Evolutionary conservation across 1,139 yeast species (phyloP).

Genomic region (Blastobotrys malaysiensis): DNA sequence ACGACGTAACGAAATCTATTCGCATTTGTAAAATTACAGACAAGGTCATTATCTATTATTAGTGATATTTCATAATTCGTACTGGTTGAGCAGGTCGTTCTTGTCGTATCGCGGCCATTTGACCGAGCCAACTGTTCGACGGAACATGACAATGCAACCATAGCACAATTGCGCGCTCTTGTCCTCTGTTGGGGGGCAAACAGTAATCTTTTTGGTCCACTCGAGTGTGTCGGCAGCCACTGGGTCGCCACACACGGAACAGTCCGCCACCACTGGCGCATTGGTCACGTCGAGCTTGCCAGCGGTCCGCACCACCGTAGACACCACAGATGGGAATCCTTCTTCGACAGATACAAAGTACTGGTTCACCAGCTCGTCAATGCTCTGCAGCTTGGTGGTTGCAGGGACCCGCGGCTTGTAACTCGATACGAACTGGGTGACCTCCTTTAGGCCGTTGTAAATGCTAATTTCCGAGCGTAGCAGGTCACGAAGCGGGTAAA

Average conservation of each 20-base stretch:
- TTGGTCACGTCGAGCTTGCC: slow-evolving; percentile 48
- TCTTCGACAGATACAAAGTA: slow-evolving; percentile 71
- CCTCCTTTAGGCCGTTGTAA: slow-evolving; percentile 40
- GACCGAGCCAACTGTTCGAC: slow-evolving; percentile 18
- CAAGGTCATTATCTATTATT: background rate
- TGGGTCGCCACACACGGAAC: slow-evolving; percentile 29
- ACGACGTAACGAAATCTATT: background rate
- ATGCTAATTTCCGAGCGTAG: slow-evolving; percentile 59
- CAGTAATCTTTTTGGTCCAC: slow-evolving; percentile 76
- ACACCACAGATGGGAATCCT: slow-evolving; percentile 85
- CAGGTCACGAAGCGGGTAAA: slow-evolving; percentile 71
- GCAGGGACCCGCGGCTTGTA: slow-evolving; percentile 23
- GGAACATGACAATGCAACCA: slow-evolving; percentile 66
- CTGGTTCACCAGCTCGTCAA: slow-evolving; percentile 68
- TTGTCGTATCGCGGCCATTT: slow-evolving; percentile 21
- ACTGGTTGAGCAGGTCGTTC: slow-evolving; percentile 18
- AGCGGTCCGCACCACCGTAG: slow-evolving; percentile 90
- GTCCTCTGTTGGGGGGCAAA: slow-evolving; percentile 44
- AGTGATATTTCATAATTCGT: background rate
- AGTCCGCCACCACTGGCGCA: slow-evolving; percentile 16
- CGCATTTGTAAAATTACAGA: background rate
- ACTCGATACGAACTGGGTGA: slow-evolving; percentile 22
- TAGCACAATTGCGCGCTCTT: slow-evolving; percentile 46
- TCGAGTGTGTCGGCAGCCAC: slow-evolving; percentile 46
- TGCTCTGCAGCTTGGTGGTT: slow-evolving; percentile 62